Base-by-base conservation (phyloP, 805 yeast genomes). In the Jamesozyma spencerorum region DNA sequence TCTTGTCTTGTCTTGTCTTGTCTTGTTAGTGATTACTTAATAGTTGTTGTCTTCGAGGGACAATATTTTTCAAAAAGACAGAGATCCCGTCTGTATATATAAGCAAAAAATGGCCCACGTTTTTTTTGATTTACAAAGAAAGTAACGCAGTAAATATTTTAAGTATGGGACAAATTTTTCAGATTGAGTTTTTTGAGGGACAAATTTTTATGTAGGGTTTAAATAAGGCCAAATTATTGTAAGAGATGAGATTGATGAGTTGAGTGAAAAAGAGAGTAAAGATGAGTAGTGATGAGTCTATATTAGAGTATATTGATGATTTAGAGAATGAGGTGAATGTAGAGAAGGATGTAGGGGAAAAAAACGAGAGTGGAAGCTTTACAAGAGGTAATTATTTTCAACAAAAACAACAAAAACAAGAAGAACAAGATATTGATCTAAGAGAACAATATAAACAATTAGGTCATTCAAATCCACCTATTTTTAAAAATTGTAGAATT, bases 401-500 rank as follows among this genome's bases (percentile, higher is more conserved):
- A 11, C 54, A 53, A 37, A 36, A 36, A 18, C 26, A 22, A 3
- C 8, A 27, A 4, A 18, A 18, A n/a, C n/a, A n/a, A n/a, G 26
- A 10, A 10, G 26, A 43, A 8, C 58, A 58, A 39, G 45, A 42
- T 27, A 34, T 34, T 5, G 49, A 47, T 40, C 63, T 47, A 44
- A 46, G 15, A 31, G 58, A 34, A 37, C 52, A 51, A 34, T 58
- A 58, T 43, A 46, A 43, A 18, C 35, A 36, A 13, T 42, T 49
- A n/a, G 41, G 49, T 19, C 48, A 48, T 19, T 53, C 50, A 8
- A 42, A 47, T 19, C 31, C 34, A 7, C 41, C 36, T 3, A 31
- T 42, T 7, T 41, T 90, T 54, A 52, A 64, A 29, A 76, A 71
- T 1, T 84, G 88, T 55, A 60, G 67, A 1, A 69, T 90, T 4